These are phyloP conservation scores for Aspergillus saccharolyticus DNA, from an alignment of 495 filamentous ascomycete genomes.

Conservation along the genomic window DNA sequence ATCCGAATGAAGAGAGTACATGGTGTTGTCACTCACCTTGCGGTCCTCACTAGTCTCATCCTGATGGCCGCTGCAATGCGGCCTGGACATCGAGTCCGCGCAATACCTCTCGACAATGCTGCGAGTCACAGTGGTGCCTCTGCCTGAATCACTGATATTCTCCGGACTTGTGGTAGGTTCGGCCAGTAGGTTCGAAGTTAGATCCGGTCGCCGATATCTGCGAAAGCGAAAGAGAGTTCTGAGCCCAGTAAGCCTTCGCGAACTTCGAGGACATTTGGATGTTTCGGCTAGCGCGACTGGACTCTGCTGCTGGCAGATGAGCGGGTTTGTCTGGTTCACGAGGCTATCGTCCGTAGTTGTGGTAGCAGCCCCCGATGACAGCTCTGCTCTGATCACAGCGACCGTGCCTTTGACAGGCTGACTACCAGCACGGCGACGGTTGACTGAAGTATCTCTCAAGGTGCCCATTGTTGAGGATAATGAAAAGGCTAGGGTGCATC, in stretches of 20 bases:
- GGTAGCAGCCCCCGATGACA: not conserved
- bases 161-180: not conserved
- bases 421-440: not conserved
- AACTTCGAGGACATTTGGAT: constrained; percentile 3
- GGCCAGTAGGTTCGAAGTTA: not conserved
- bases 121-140: too few relatives aligned
- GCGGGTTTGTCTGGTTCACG: not conserved
- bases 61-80: not conserved
- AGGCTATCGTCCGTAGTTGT: not conserved
- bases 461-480: not conserved
- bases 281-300: not conserved
- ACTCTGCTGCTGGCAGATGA: not conserved
- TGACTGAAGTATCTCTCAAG: not conserved
- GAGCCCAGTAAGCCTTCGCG: constrained; percentile 14
- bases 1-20: constrained; percentile 27
- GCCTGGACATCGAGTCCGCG: not conserved
- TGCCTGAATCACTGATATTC: not conserved
- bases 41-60: constrained; percentile 15
- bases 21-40: constrained; percentile 27
- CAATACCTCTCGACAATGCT: not conserved
- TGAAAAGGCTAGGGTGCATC: too few relatives aligned
- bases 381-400: not conserved
- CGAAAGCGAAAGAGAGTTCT: constrained; percentile 18
- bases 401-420: not conserved
- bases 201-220: constrained; percentile 6